Base-by-base conservation (phyloP, 192 early-diverging fungal genomes). In the Mortierella antarctica region DNA sequence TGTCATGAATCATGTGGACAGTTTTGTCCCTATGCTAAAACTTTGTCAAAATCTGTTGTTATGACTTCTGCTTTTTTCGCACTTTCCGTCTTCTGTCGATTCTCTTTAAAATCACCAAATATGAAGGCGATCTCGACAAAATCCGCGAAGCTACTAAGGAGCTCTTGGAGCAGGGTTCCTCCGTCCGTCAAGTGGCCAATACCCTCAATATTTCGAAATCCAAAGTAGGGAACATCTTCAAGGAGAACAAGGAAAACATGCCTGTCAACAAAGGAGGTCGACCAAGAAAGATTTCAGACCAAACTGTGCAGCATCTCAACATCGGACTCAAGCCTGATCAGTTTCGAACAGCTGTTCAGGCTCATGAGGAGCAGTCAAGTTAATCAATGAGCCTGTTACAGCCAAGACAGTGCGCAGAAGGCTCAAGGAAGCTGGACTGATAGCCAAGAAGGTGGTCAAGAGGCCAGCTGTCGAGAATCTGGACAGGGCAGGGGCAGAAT, bases 381-480 rank as follows among this genome's bases (percentile, higher is more conserved):
- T 64, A 10, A 18, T 52, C 13, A n/a, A 15, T 1, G 4, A 60
- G 42, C 40, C 57, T 53, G 58, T 61, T 4, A 61, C 58, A 5
- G 58, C 21, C 9, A 6, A 21, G 6, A 70, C 58, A 60, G 40
- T 70, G 2, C 15, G 58, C 11, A 42, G 58, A n/a, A 18, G 58
- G 9, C 69, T 71, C 4, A 44, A 31, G 9, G 59, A 62, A 23
- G 58, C 45, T 56, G 69, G 69, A 54, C 56, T 71, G 57, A 62
- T 71, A 44, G 60, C 60, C 4, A 71, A 62, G 21, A 61, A 18
- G 59, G 21, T 9, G 2, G 60, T 71, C 5, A 54, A 58, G 13
- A 9, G 69, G 48, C 69, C 69, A 47, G 69, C 59, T 18, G 52
- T 71, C 4, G 18, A 21, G 9, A 62, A 20, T 14, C 7, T n/a